Base-by-base conservation (phyloP, 2,329 filamentous ascomycete species). In the Ramichloridium luteum region DNA sequence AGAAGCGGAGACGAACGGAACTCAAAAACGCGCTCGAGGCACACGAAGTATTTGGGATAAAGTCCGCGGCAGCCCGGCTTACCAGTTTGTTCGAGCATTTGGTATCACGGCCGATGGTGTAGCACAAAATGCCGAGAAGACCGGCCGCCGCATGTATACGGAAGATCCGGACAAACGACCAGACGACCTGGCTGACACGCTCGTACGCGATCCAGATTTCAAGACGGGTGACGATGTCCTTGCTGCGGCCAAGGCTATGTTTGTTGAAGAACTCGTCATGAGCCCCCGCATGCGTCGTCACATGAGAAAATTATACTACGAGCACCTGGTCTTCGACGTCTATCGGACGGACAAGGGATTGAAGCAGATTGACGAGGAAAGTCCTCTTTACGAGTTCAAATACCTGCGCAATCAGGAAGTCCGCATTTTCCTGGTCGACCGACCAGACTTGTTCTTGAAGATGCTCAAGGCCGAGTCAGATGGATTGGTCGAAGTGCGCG, bases 381-480 rank as follows among this genome's bases (percentile, higher is more conserved):
- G 96, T 50, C 84, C 85, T 0, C 96, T 92, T 57, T 96, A 96
- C 54, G 90, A 96, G 57, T 83, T 98, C 64, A 93, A 98, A 58
- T 98, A 98, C 48, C 68, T 98, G 13, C 76, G 84, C 42, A 85
- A 90, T 47, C 86, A 94, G 57, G 81, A 82, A 5, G 45, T 51
- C 15, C 46, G 44, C n/a, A 38, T 45, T 30, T 80, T 94, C 39
- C 72, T 96, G 37, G 80, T 84, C 3, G 74, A 76, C 31, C 77
- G 81, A 32, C 90, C 90, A 1, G 86, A 94, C 43, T 66, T 93
- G 15, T 98, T 90, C 54, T 63, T 98, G 34, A 88, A 92, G 60
- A 98, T 98, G 90, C 75, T 96, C 56, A 92, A 85, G 55, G 90
- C 90, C 2, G 90, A 98, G 56, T 80, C 90, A 48, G 90, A 98